Conservation (phyloP, 306 rosid genomes). For the Vigna mungo region DNA sequence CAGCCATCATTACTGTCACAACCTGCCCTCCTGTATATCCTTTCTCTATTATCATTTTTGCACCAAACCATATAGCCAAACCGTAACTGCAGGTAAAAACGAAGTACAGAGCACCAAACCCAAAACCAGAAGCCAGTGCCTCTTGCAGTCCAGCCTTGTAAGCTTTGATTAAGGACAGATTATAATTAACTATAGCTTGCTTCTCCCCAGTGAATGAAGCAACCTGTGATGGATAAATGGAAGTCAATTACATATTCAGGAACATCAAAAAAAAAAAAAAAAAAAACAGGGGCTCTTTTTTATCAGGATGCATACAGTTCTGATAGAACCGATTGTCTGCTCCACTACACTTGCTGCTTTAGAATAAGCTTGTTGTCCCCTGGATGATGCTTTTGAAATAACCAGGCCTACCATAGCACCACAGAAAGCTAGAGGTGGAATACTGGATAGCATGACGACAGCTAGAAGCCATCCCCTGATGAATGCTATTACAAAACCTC, state of each 20-base stretch:
- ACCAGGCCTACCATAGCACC: slow-evolving; percentile 60
- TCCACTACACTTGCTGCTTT: slow-evolving; percentile 73
- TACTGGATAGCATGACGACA: slow-evolving; percentile 64
- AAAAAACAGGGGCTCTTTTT: background rate
- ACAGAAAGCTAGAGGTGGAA: slow-evolving; percentile 67
- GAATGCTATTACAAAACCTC: slow-evolving; percentile 74
- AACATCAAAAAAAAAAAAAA: slow-evolving; percentile 3
- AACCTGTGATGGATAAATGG: slow-evolving; percentile 49
- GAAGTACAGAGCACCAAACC: slow-evolving; percentile 50
- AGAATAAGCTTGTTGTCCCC: slow-evolving; percentile 76
- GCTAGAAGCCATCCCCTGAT: slow-evolving; percentile 80
- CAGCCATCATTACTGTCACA: slow-evolving; percentile 51
- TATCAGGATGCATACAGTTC: slow-evolving; percentile 62
- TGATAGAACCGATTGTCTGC: slow-evolving; percentile 76
- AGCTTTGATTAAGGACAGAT: slow-evolving; percentile 58
- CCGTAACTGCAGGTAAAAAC: slow-evolving; percentile 55
- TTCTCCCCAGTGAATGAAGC: slow-evolving; percentile 92
- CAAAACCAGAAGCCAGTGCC: slow-evolving; percentile 69
- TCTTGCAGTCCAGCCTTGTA: slow-evolving; percentile 61
- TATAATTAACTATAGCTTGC: slow-evolving; percentile 64
- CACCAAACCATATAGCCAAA: slow-evolving; percentile 78
- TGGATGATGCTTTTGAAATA: slow-evolving; percentile 55
- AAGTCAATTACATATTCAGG: background rate
- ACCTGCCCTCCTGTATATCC: slow-evolving; percentile 75
- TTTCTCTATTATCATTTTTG: slow-evolving; percentile 67